phyloP scores from a whole-genome alignment of 2,329 filamentous ascomycete genomes.

The Microsporum canis region DNA sequence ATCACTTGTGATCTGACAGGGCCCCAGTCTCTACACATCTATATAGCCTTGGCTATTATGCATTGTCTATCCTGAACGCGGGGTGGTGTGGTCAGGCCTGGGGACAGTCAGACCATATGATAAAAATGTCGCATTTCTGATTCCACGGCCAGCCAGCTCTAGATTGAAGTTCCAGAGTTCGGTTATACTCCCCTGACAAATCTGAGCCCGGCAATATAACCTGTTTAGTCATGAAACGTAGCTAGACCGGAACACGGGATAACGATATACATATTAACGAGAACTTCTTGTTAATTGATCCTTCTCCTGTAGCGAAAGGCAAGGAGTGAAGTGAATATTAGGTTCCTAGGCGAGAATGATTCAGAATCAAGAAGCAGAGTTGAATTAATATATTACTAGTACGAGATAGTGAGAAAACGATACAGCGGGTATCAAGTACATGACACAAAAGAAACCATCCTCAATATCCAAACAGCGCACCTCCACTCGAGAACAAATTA shows the following conservation, averaged over 20 bases:
- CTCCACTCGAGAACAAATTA: too few species aligned
- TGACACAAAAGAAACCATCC: not conserved
- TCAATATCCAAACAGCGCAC: not conserved
- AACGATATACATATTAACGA: not conserved
- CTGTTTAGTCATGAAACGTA: not conserved
- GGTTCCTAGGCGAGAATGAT: not conserved
- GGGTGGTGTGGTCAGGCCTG: not conserved
- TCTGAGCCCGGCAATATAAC: not conserved
- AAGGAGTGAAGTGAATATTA: not conserved
- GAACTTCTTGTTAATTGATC: too few species aligned
- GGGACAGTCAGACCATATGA: not conserved
- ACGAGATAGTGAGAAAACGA: not conserved
- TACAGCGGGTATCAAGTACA: conserved; percentile 1
- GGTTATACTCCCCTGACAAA: not conserved
- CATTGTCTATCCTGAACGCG: not conserved
- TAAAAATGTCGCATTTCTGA: not conserved
- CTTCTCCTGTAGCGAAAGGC: not conserved
- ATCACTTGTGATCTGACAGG: not conserved
- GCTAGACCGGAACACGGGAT: not conserved
- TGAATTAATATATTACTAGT: not conserved
- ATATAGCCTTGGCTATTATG: not conserved
- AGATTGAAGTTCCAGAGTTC: not conserved
- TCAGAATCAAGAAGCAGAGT: not conserved
- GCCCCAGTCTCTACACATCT: not conserved
- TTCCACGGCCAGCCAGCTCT: not conserved